Conservation (phyloP, 441 rosid species). For the Geranium incanum region DNA sequence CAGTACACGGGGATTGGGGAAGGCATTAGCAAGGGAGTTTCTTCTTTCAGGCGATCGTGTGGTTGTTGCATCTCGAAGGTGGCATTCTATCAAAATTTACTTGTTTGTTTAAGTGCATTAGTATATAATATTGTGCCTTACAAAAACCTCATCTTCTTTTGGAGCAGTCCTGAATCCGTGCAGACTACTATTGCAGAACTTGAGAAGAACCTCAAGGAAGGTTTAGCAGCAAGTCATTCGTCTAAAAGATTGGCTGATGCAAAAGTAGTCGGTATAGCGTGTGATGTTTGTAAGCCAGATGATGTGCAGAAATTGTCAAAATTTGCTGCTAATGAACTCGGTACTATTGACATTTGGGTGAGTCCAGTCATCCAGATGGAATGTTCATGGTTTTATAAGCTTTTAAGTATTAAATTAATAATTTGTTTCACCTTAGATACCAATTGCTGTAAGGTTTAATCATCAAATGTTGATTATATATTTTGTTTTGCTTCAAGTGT, state of each 20-base stretch:
- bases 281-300: conserved; percentile 63
- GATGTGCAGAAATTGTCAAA: conserved; percentile 62
- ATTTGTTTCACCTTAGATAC: not conserved
- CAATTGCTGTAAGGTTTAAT: not conserved
- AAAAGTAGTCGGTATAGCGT: conserved; percentile 71
- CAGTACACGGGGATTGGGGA: conserved; percentile 88
- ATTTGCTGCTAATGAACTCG: conserved; percentile 66
- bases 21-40: conserved; percentile 90
- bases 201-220: conserved; percentile 62
- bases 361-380: conserved; percentile 12
- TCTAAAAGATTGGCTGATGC: conserved; percentile 42
- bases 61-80: conserved; percentile 87
- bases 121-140: not conserved
- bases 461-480: not conserved
- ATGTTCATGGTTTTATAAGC: too few species aligned
- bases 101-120: not conserved
- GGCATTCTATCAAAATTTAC: conserved; percentile 7
- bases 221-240: conserved; percentile 36
- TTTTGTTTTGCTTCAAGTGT: not conserved
- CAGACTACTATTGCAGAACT: conserved; percentile 66
- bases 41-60: conserved; percentile 89
- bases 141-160: conserved; percentile 9
- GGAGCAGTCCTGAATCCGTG: conserved; percentile 63
- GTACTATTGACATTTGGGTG: conserved; percentile 84
- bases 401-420: not conserved